Evolutionary conservation across 768 basidiomycete species (phyloP), one percentile per base, ranked within the genome.

Genomic region (Neoboletus magnificus): DNA sequence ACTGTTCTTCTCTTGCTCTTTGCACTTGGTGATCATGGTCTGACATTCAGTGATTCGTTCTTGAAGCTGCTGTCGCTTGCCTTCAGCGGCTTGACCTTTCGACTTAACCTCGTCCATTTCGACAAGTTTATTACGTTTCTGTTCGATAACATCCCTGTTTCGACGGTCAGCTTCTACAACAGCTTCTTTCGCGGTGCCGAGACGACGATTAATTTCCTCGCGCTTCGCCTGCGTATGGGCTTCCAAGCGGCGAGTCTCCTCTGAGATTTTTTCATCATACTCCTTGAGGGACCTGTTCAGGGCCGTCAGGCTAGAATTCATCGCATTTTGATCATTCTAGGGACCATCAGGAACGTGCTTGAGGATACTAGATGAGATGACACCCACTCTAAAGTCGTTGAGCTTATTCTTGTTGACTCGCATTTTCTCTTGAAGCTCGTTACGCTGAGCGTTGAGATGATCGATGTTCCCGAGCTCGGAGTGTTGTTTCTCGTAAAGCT

Each of bases 191-290:
- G 81, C 79, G 12, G 67, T 66, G 0, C 79, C 73, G 13, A 91
- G 74, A 63, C 80, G 77, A 22, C 71, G 70, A 43, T 81, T 77
- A 5, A 76, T 76, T 59, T 83, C 80, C 32, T 88, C 82, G 18
- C 82, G 84, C 63, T 84, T 85, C 13, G 74, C 80, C 60, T 87
- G 83, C 3, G 82, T 82, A 57, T 83, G 77, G 6, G 73, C 73
- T 56, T 75, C 84, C 72, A 82, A 76, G 40, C 79, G 82, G 30
- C 68, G 72, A 7, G 77, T 74, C 66, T 89, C 87, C 32, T 74
- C 75, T 7, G 62, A 70, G 44, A 93, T 84, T 48, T 81, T 74
- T 18, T 68, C 60, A 2, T 81, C 68, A n/a, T 73, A 64, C 0
- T 73, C 70, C 18, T 60, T 57, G 44, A 80, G 77, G 15, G 68